phyloP scores from a whole-genome alignment of 2,329 filamentous ascomycete genomes.

The Colletotrichum orbiculare region DNA sequence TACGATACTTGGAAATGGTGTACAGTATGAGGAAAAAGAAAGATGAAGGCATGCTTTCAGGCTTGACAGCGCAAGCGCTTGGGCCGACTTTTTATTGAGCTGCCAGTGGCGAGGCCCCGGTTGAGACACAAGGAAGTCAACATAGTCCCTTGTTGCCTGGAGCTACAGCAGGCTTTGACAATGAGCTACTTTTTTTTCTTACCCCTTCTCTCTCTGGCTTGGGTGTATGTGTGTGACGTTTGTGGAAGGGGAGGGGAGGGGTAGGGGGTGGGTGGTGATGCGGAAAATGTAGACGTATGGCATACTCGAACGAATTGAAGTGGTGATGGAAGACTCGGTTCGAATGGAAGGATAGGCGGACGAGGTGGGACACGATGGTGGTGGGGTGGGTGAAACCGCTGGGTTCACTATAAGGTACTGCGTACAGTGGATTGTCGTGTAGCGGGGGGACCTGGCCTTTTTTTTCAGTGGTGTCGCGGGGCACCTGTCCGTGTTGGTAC shows the following conservation, averaged over 20 bases:
- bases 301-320: not conserved
- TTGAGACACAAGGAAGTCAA: constrained; percentile 37
- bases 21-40: constrained; percentile 37
- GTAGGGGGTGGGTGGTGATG: constrained; percentile 37
- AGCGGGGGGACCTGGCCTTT: no score
- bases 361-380: constrained; percentile 39
- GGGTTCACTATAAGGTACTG: not conserved
- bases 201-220: not conserved
- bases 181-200: constrained; percentile 16
- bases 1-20: not conserved
- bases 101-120: constrained; percentile 32
- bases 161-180: constrained; percentile 37
- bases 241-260: constrained; percentile 33
- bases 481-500: not conserved
- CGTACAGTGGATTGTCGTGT: no score
- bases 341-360: constrained; percentile 38
- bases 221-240: constrained; percentile 26
- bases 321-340: constrained; percentile 2
- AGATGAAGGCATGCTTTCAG: constrained; percentile 33
- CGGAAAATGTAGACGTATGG: not conserved
- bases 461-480: constrained; percentile 16
- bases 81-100: constrained; percentile 35
- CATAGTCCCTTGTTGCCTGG: constrained; percentile 38
- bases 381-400: constrained; percentile 31
- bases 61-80: constrained; percentile 26